These are phyloP conservation scores for Arabis hirsuta DNA, from an alignment of 345 rosid species.

Conservation along the genomic window DNA sequence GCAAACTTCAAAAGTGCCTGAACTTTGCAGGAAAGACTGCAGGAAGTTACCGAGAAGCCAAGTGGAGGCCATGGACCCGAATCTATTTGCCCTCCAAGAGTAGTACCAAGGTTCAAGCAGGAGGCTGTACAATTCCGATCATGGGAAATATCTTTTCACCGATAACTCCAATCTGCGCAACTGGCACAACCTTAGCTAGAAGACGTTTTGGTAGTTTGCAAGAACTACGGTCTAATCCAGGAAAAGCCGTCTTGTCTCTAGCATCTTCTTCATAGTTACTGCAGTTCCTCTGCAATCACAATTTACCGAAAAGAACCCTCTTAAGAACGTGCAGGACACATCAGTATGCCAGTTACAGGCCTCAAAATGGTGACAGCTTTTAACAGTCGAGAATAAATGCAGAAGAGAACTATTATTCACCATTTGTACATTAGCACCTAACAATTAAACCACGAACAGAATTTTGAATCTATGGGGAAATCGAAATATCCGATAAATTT, in stretches of 20 bases:
- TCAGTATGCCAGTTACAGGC: background rate
- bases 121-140: slow-evolving; percentile 63
- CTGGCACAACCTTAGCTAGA: slow-evolving; percentile 60
- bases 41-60: slow-evolving; percentile 79
- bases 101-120: slow-evolving; percentile 55
- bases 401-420: too few relatives aligned
- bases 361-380: too few relatives aligned
- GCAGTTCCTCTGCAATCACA: slow-evolving; percentile 59
- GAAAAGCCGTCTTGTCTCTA: slow-evolving; percentile 67
- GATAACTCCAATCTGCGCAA: slow-evolving; percentile 62
- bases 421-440: too few relatives aligned
- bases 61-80: slow-evolving; percentile 72
- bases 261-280: slow-evolving; percentile 68
- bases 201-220: slow-evolving; percentile 66
- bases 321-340: background rate
- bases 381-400: too few relatives aligned
- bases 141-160: slow-evolving; percentile 68
- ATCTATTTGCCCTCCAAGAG: slow-evolving; percentile 66
- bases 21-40: slow-evolving; percentile 61
- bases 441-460: too few relatives aligned
- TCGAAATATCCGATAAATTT: too few relatives aligned
- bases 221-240: slow-evolving; percentile 68
- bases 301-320: background rate
- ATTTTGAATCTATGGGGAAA: too few relatives aligned
- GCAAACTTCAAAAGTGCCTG: slow-evolving; percentile 71